Evolutionary conservation across 371 early-diverging fungal species (phyloP).

Genomic region (Sporodiniella umbellata): DNA sequence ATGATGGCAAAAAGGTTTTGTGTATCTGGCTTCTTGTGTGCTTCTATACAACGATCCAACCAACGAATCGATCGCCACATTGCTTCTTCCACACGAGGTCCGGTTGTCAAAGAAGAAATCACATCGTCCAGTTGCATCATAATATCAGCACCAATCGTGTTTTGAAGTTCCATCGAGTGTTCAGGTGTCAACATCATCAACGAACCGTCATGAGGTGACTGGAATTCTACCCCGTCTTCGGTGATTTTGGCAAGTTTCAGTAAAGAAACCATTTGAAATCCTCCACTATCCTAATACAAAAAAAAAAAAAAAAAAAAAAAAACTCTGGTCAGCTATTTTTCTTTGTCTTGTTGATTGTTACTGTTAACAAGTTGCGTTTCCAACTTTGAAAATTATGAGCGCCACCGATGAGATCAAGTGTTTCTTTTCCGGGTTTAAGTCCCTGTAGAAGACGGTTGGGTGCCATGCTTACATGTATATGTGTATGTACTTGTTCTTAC

Average conservation of each 20-base stretch:
- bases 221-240: constrained; percentile 92
- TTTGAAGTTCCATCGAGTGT: constrained; percentile 90
- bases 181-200: constrained; percentile 94
- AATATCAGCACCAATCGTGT: constrained; percentile 94
- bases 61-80: constrained; percentile 94
- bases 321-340: no score
- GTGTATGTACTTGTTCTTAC: constrained; percentile 42
- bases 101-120: constrained; percentile 81
- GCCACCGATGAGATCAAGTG: constrained; percentile 75
- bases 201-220: constrained; percentile 81
- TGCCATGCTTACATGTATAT: no score
- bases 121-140: constrained; percentile 99
- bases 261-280: constrained; percentile 95
- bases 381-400: constrained; percentile 91
- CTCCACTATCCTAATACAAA: constrained; percentile 84
- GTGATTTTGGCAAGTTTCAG: constrained; percentile 83
- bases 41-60: constrained; percentile 91
- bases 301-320: background rate
- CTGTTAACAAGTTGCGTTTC: constrained; percentile 83
- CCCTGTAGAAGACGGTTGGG: no score
- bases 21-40: constrained; percentile 67
- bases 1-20: constrained; percentile 96
- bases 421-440: constrained; percentile 68
- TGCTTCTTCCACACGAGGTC: constrained; percentile 87
- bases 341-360: constrained; percentile 9